phyloP scores from a whole-genome alignment of 1,284 basidiomycete genomes.

The Ganoderma sp. region DNA sequence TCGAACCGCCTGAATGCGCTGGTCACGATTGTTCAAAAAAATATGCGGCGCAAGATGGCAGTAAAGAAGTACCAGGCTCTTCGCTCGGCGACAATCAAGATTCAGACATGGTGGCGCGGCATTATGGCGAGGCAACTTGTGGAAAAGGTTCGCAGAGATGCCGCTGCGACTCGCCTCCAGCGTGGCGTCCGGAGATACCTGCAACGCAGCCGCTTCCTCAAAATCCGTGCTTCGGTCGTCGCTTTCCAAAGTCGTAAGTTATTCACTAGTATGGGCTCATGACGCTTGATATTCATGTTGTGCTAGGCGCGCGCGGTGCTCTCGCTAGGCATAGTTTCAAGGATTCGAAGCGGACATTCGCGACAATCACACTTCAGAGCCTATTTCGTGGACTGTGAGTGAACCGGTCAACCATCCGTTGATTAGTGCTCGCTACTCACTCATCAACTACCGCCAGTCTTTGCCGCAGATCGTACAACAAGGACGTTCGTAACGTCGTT shows the following conservation, averaged over 20 bases:
- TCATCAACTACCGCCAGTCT: conserved; percentile 51
- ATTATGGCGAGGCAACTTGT: conserved; percentile 79
- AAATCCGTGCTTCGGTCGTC: conserved; percentile 68
- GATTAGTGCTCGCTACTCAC: conserved; percentile 23
- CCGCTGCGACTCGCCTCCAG: conserved; percentile 83
- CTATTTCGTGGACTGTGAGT: conserved; percentile 89
- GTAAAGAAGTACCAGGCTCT: conserved; percentile 82
- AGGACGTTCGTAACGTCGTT: conserved; percentile 78
- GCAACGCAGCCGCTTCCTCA: conserved; percentile 75
- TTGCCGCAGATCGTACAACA: conserved; percentile 65
- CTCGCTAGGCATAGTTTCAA: conserved; percentile 74
- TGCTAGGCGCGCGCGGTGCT: conserved; percentile 78
- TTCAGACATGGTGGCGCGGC: conserved; percentile 95
- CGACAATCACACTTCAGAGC: conserved; percentile 82
- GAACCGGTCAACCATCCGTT: not conserved
- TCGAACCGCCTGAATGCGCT: conserved; percentile 88
- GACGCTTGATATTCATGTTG: conserved; percentile 18
- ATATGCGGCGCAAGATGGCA: conserved; percentile 87
- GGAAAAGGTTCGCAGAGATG: conserved; percentile 73
- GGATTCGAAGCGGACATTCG: conserved; percentile 66
- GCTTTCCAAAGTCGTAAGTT: conserved; percentile 86
- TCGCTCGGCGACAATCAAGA: conserved; percentile 77
- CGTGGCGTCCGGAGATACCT: conserved; percentile 73
- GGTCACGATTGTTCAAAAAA: conserved; percentile 97
- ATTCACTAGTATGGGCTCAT: conserved; percentile 11